phyloP scores from a whole-genome alignment of 2,329 filamentous ascomycete genomes.

The Cladosporium phlei region DNA sequence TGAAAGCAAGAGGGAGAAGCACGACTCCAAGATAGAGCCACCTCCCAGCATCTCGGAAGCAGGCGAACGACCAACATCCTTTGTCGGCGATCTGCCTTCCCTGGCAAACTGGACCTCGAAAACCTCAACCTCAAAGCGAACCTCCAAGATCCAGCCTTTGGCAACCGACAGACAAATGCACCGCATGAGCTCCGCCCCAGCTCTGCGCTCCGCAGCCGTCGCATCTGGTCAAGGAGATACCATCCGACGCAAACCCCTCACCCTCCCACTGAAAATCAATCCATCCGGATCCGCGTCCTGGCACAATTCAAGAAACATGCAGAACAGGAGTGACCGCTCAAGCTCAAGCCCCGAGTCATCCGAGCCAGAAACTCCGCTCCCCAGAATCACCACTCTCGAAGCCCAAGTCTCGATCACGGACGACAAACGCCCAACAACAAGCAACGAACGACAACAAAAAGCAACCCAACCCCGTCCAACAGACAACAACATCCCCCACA shows the following conservation, averaged over 20 bases:
- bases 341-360: constrained; percentile 1
- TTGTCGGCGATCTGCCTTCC: constrained; percentile 25
- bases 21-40: constrained; percentile 19
- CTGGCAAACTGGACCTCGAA: constrained; percentile 18
- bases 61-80: constrained; percentile 22
- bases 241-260: constrained; percentile 22
- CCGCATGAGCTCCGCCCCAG: constrained; percentile 13
- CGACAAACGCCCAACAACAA: no score
- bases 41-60: constrained; percentile 10
- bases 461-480: not conserved
- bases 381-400: constrained; percentile 19
- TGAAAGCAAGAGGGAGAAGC: constrained; percentile 6
- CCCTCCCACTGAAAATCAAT: constrained; percentile 32
- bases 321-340: not conserved
- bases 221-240: not conserved
- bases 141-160: constrained; percentile 16
- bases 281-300: constrained; percentile 19
- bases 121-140: constrained; percentile 10
- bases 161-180: constrained; percentile 1
- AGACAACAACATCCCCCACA: constrained; percentile 8
- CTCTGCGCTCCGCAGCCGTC: not conserved
- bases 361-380: not conserved
- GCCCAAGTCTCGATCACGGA: constrained; percentile 20
- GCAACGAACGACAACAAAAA: no score
- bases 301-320: constrained; percentile 3